Conservation (phyloP, 768 basidiomycete species). For the Trametes sanguinea region DNA sequence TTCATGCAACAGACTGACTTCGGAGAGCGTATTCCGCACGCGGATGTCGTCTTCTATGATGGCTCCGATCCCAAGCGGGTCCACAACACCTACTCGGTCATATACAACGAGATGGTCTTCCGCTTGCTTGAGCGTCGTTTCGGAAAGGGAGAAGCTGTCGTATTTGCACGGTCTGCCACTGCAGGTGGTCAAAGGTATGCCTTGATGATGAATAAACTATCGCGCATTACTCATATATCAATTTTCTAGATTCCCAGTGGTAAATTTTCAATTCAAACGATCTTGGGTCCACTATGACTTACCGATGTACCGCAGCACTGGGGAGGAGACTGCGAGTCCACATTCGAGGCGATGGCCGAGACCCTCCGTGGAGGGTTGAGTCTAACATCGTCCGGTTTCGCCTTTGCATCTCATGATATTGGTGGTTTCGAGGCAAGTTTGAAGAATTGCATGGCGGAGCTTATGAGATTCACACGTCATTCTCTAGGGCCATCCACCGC, state of each 20-base stretch:
- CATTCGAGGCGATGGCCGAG: conserved; percentile 80
- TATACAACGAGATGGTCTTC: conserved; percentile 75
- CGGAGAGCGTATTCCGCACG: conserved; percentile 74
- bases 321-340: conserved; percentile 78
- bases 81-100: conserved; percentile 71
- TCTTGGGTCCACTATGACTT: no score
- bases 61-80: conserved; percentile 67
- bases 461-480: background rate
- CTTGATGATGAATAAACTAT: background rate
- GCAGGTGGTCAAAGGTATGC: conserved; percentile 64
- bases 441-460: background rate
- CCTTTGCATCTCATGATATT: conserved; percentile 74
- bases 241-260: conserved; percentile 35
- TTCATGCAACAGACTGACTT: conserved; percentile 63
- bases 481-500: conserved; percentile 59
- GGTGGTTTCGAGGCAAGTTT: conserved; percentile 67
- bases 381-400: conserved; percentile 68
- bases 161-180: conserved; percentile 70
- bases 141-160: conserved; percentile 65
- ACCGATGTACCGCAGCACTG: conserved; percentile 45
- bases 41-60: conserved; percentile 61
- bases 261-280: conserved; percentile 17
- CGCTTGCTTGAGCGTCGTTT: conserved; percentile 55
- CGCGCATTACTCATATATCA: background rate
- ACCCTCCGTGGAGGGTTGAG: conserved; percentile 67